Evolutionary conservation across 345 rosid genomes (phyloP), one percentile per base, ranked within the genome.

Genomic region (Cardiospermum halicacabum): DNA sequence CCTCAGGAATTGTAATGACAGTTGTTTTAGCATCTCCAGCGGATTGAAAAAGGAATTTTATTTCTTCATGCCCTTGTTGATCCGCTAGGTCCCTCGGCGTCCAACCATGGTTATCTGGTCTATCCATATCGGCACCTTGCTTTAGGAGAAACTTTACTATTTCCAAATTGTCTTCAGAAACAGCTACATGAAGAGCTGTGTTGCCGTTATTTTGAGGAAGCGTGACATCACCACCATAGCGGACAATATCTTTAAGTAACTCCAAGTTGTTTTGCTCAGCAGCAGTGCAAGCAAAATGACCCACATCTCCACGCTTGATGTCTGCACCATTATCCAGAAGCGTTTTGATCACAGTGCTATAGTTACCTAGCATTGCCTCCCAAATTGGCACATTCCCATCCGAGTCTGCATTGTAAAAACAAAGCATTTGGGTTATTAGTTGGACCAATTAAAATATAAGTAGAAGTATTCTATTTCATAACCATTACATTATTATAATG

Each of bases 1-100:
- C 68, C 75, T 85, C 85, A 5, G 89, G 83, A 9, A 79, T 55
- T n/a, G 82, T 53, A 48, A 63, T 16, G 54, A 71, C 64, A 6
- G 89, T 30, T n/a, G 61, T 56, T 73, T 69, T 72, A 16, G 70
- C 53, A n/a, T 81, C 84, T 30, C 57, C 42, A 31, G 21, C 19
- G 10, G 86, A 69, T 58, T 80, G 64, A 63, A 90, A 88, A 7
- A 90, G 32, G 27, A 22, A 21, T 73, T 78, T 84, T 59, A 90
- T 88, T 42, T 90, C 91, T 56, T 88, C 94, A 16, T 86, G 97
- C 3, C 91, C 94, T 61, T 90, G 96, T 69, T 90, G 96, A 15
- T 90, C 96, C 12, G 96, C 97, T 56, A 93, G 82, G 64, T 77
- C 85, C 69, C 74, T 75, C 0, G 96, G 79, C 5, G 85, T 85